Conservation (phyloP, 257 asterid genomes). For the Jacaranda copaia region DNA sequence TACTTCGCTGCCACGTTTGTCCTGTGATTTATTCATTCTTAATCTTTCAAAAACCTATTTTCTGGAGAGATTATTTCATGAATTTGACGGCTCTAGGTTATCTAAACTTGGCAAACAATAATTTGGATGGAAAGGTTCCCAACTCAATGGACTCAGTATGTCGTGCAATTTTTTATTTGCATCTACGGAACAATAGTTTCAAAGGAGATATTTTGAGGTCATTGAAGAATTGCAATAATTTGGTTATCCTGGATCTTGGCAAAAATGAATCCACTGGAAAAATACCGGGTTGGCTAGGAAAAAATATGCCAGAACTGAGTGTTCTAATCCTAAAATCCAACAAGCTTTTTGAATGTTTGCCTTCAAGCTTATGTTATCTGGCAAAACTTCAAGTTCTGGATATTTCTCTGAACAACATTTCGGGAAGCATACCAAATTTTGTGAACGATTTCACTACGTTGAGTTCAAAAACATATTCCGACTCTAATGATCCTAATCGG, state of each 20-base stretch:
- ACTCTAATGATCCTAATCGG: no score
- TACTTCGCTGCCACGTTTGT: conserved; percentile 27
- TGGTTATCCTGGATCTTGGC: conserved; percentile 32
- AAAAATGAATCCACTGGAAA: conserved; percentile 39
- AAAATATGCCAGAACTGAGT: no score
- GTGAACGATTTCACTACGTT: conserved; percentile 34
- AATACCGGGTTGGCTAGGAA: conserved; percentile 47
- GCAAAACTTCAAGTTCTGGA: conserved; percentile 36
- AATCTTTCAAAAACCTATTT: conserved; percentile 44
- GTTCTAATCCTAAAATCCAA: conserved; percentile 45
- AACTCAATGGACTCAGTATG: no score
- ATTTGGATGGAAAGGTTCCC: no score
- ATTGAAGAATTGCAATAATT: no score
- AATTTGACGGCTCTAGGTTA: no score
- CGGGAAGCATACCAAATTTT: no score
- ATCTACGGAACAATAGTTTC: no score
- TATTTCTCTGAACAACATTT: neutral
- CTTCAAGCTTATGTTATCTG: conserved; percentile 37
- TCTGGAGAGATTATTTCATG: conserved; percentile 31
- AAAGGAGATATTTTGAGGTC: no score
- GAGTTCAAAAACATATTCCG: conserved; percentile 11
- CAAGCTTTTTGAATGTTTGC: conserved; percentile 37
- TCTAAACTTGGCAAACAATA: no score
- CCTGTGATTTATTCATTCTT: neutral
- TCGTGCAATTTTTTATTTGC: no score